Percentiles rank a stretch among this genome's conserved stretches.
Evolutionary conservation across 1,284 basidiomycete genomes (phyloP).

Genomic region (Ustilago bromivora): DNA sequence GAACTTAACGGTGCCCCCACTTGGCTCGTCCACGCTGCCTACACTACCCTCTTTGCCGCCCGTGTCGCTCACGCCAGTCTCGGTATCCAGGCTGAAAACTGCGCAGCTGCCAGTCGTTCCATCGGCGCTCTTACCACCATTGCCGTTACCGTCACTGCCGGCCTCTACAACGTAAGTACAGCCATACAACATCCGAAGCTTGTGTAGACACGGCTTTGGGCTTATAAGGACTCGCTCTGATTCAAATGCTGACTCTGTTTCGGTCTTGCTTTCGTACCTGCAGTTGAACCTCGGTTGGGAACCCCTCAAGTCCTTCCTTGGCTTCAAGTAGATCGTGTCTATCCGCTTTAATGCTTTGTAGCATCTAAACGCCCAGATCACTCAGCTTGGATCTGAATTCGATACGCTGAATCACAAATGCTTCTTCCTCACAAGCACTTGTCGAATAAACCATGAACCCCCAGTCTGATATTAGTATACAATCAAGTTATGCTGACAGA

Average conservation of each 20-base stretch:
- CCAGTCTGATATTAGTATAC: slow-evolving; percentile 17
- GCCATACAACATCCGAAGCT: not conserved
- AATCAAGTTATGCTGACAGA: slow-evolving; percentile 4
- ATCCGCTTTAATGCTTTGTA: not conserved
- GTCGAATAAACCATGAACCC: slow-evolving; percentile 8
- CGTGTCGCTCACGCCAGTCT: slow-evolving; percentile 61
- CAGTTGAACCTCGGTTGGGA: slow-evolving; percentile 67
- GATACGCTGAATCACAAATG: not conserved
- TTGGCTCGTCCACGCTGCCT: slow-evolving; percentile 66
- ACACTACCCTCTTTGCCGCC: slow-evolving; percentile 62
- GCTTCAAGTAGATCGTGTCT: slow-evolving; percentile 57
- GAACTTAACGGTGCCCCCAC: slow-evolving; percentile 70
- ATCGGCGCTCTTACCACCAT: slow-evolving; percentile 59
- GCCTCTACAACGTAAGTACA: slow-evolving; percentile 66
- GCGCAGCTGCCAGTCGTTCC: slow-evolving; percentile 37
- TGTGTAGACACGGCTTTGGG: not conserved
- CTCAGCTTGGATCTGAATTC: not conserved
- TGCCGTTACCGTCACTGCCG: slow-evolving; percentile 56
- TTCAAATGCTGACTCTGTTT: not conserved
- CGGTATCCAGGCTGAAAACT: slow-evolving; percentile 49
- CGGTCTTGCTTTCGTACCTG: not conserved
- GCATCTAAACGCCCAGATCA: not conserved
- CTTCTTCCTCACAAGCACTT: not conserved
- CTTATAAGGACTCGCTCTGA: not conserved
- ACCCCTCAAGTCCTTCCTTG: slow-evolving; percentile 68